Conservation (phyloP, 164 flowering plant species). For the Vitis rotundifolia region DNA sequence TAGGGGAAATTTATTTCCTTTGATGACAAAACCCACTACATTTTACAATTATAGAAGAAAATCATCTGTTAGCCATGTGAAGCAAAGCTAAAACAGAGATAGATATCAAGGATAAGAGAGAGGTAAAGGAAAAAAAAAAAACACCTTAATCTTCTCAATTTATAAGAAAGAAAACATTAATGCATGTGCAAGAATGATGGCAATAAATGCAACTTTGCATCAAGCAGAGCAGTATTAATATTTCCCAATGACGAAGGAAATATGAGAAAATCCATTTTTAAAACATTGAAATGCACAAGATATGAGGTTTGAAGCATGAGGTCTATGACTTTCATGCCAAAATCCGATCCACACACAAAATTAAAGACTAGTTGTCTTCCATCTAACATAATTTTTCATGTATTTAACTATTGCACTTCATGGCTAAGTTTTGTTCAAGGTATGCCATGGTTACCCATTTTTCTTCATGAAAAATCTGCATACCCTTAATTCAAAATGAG, state of each 20-base stretch:
- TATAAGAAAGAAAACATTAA: neutral
- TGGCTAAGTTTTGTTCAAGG: too few relatives aligned
- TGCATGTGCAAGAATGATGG: neutral
- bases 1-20: constrained; percentile 96
- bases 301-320: neutral
- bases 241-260: neutral
- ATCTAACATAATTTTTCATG: too few relatives aligned
- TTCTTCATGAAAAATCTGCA: too few relatives aligned
- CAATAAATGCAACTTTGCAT: neutral
- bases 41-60: constrained; percentile 8
- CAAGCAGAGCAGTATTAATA: neutral
- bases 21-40: constrained; percentile 99
- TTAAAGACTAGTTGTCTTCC: too few relatives aligned
- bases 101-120: too few relatives aligned
- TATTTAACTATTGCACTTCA: too few relatives aligned
- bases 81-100: neutral
- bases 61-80: constrained; percentile 13
- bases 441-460: too few relatives aligned
- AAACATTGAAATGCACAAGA: neutral
- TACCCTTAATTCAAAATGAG: too few relatives aligned
- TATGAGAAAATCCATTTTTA: neutral
- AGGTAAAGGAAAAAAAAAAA: neutral
- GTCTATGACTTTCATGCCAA: neutral
- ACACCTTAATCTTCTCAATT: neutral
- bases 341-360: too few relatives aligned